Evolutionary conservation across 768 basidiomycete species (phyloP).

Genomic region (Guyanaporus albipodus): DNA sequence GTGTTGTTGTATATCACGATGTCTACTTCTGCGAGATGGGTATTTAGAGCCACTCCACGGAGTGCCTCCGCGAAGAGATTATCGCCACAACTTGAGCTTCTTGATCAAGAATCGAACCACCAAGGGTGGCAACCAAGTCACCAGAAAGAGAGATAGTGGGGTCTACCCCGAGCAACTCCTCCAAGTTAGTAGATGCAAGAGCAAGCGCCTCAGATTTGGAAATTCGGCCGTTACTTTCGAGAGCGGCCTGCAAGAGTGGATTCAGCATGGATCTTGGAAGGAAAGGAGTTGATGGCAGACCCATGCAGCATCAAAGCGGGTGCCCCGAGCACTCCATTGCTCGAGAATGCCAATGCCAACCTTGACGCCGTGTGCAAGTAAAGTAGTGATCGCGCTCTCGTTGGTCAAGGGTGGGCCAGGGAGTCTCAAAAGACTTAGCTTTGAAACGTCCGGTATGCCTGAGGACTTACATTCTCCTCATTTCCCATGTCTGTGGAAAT

Average conservation of each 20-base stretch:
- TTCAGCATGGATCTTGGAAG: constrained; percentile 9
- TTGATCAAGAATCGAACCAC: constrained; percentile 50
- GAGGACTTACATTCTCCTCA: constrained; percentile 32
- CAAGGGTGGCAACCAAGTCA: constrained; percentile 56
- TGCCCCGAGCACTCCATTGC: constrained; percentile 70
- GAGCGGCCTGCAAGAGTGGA: constrained; percentile 32
- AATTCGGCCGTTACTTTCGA: constrained; percentile 38
- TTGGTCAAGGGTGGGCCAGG: constrained; percentile 32
- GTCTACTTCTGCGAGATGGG: constrained; percentile 3
- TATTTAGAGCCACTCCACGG: constrained; percentile 48
- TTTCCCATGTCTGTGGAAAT: constrained; percentile 73
- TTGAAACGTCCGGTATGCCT: not conserved
- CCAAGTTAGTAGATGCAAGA: constrained; percentile 52
- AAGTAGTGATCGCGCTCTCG: constrained; percentile 52
- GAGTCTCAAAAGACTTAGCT: constrained; percentile 21
- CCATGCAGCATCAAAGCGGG: constrained; percentile 82
- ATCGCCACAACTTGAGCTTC: constrained; percentile 49
- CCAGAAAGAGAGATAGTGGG: constrained; percentile 19
- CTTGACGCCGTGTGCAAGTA: constrained; percentile 66
- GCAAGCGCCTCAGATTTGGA: constrained; percentile 46
- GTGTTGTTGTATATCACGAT: constrained; percentile 7
- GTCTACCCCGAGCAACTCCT: constrained; percentile 37
- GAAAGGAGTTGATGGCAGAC: constrained; percentile 41
- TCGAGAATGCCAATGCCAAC: constrained; percentile 66
- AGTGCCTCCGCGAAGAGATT: constrained; percentile 43